phyloP scores from a whole-genome alignment of 176 grass and related monocot species.

The Saccharum officinarum region DNA sequence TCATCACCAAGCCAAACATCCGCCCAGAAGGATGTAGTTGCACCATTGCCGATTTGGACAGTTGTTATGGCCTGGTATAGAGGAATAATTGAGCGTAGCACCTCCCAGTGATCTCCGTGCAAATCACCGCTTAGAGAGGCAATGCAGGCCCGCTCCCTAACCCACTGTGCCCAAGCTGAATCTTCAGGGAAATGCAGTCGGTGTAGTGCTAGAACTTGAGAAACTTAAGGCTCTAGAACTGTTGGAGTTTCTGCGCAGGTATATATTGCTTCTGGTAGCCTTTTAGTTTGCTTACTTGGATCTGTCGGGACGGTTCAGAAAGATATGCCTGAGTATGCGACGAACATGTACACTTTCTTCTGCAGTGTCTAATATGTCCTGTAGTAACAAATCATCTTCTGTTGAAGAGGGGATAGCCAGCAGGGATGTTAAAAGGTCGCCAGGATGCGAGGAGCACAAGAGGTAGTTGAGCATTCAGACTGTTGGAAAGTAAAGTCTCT shows the following conservation, averaged over 20 bases:
- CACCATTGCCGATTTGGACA: too few relatives aligned
- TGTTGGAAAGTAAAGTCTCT: too few relatives aligned
- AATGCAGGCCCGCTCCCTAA: too few relatives aligned
- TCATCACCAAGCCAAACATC: too few relatives aligned
- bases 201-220: neutral
- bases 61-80: too few relatives aligned
- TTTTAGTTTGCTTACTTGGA: slow-evolving; percentile 67
- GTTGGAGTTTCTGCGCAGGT: neutral
- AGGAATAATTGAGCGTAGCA: too few relatives aligned
- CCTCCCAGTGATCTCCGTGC: too few relatives aligned
- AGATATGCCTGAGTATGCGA: slow-evolving; percentile 63
- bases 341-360: slow-evolving; percentile 77
- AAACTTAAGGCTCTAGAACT: neutral
- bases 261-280: slow-evolving; percentile 56
- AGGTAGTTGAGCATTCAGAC: neutral
- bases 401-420: slow-evolving; percentile 36
- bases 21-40: too few relatives aligned
- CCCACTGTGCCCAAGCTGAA: too few relatives aligned
- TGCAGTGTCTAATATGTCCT: slow-evolving; percentile 72
- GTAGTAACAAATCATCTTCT: slow-evolving; percentile 60
- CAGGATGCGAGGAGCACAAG: slow-evolving; percentile 39
- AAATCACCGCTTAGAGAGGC: too few relatives aligned
- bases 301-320: slow-evolving; percentile 57
- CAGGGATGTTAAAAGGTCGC: slow-evolving; percentile 62
- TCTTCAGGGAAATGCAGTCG: too few relatives aligned